These are phyloP conservation scores for Mycena floridula DNA, from an alignment of 768 basidiomycete species.

Conservation along the genomic window DNA sequence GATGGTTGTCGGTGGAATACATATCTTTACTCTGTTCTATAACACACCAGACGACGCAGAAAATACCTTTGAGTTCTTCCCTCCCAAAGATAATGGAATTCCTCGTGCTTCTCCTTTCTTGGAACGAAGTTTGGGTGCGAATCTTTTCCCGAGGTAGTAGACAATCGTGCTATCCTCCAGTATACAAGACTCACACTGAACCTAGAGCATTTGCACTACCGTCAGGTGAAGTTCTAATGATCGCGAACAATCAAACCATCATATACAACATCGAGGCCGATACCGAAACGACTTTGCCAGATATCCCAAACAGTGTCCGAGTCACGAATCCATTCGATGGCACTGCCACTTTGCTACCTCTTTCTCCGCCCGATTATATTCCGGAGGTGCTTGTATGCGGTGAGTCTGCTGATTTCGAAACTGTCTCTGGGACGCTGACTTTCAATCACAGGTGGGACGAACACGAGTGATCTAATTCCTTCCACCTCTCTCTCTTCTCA, in stretches of 20 bases:
- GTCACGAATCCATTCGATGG: constrained; percentile 24
- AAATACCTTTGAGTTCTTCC: constrained; percentile 17
- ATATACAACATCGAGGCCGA: constrained; percentile 25
- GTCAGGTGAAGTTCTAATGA: constrained; percentile 21
- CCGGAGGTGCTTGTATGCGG: constrained; percentile 26
- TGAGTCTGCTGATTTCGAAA: no score
- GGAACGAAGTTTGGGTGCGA: constrained; percentile 10
- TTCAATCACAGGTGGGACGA: no score
- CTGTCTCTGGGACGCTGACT: no score
- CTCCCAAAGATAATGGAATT: constrained; percentile 10
- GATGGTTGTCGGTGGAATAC: constrained; percentile 29
- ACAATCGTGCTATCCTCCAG: no score
- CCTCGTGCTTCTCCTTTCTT: constrained; percentile 13
- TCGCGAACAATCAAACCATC: constrained; percentile 23
- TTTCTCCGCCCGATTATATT: constrained; percentile 20
- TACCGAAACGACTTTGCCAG: constrained; percentile 26
- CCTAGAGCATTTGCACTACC: constrained; percentile 12
- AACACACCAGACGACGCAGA: constrained; percentile 5
- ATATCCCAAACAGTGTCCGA: constrained; percentile 29
- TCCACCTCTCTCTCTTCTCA: constrained; percentile 15
- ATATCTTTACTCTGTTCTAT: constrained; percentile 22
- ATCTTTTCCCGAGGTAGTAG: constrained; percentile 19
- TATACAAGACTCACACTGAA: no score
- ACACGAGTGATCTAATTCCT: constrained; percentile 9
- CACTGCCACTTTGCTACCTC: constrained; percentile 21